Evolutionary conservation across 768 basidiomycete genomes (phyloP), one percentile per base, ranked within the genome.

Genomic region (Ramaria sp.): DNA sequence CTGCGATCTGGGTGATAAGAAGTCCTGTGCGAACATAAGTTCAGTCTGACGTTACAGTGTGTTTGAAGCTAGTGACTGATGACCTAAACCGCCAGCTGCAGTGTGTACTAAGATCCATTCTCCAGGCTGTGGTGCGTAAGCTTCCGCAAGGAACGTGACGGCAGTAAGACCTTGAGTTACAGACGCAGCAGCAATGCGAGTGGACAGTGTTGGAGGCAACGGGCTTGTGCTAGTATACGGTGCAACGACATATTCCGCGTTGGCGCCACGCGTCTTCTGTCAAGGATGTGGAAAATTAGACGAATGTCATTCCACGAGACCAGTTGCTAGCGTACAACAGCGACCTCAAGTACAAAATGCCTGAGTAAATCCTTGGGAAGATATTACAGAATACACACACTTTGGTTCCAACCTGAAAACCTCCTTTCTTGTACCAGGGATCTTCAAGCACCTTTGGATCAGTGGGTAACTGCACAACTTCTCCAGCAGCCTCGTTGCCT

Each of bases 101-200:
- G 95, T 94, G 64, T 96, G 89, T 1, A 97, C 77, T 48, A 95
- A 75, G 53, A 94, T 81, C 45, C 71, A 77, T 62, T 95, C 91
- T 1, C 79, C 85, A 61, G 77, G 78, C 66, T 92, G 77, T 55
- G 94, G 86, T 42, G 81, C 69, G 67, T 97, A 88, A 7, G 91
- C 81, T 65, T 99, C 95, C 47, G 82, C 83, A 59, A 87, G 75
- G 62, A 92, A 85, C 1, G 79, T 78, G 13, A 85, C 63, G 0
- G 85, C 82, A 0, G 95, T 97, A 49, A 94, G 59, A 22, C 83
- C 88, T 63, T 94, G 90, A 6, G 88, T 69, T 20, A 82, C 62
- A 1, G 76, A 69, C 0, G 88, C 83, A 1, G 84, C 88, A 0
- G 82, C 93, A 10, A 73, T 68, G 37, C 73, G 73, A 16, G 81